These are phyloP conservation scores for Emydomyces testavorans DNA, from an alignment of 2,329 filamentous ascomycete species.

Conservation along the genomic window DNA sequence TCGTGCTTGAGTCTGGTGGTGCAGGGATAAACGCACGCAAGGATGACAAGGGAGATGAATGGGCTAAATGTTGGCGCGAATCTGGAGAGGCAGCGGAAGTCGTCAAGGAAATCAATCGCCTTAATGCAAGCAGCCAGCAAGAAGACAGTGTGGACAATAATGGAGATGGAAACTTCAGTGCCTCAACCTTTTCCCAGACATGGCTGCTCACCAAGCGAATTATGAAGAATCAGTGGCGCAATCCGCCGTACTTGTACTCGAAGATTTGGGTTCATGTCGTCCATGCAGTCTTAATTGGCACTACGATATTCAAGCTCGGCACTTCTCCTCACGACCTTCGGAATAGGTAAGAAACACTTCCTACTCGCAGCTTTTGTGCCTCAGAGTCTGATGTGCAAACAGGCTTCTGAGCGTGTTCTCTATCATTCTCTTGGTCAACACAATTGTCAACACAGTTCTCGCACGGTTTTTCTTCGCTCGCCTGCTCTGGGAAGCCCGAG, in stretches of 20 bases:
- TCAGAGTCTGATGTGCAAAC: not conserved
- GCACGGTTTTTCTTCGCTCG: slow-evolving; percentile 69
- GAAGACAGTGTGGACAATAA: slow-evolving; percentile 25
- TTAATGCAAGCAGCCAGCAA: slow-evolving; percentile 39
- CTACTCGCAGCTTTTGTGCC: not conserved
- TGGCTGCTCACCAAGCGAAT: slow-evolving; percentile 54
- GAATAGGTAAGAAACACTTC: slow-evolving; percentile 10
- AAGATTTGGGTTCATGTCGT: slow-evolving; percentile 58
- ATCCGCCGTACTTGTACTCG: slow-evolving; percentile 60
- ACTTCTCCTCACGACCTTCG: slow-evolving; percentile 52
- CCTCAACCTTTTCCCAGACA: slow-evolving; percentile 49
- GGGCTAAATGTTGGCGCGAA: slow-evolving; percentile 63
- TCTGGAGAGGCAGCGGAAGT: slow-evolving; percentile 50
- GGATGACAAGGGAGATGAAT: slow-evolving; percentile 51
- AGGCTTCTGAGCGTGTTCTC: slow-evolving; percentile 54
- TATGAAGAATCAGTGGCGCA: slow-evolving; percentile 59
- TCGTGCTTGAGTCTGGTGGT: slow-evolving; percentile 54
- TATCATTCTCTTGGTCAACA: slow-evolving; percentile 55
- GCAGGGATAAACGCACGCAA: slow-evolving; percentile 39
- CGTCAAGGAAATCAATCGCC: slow-evolving; percentile 49
- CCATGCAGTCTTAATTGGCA: slow-evolving; percentile 59
- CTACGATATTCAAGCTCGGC: slow-evolving; percentile 59
- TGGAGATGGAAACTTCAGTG: slow-evolving; percentile 45
- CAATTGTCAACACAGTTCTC: slow-evolving; percentile 60
- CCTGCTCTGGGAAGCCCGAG: slow-evolving; percentile 59